Evolutionary conservation across 768 basidiomycete genomes (phyloP).

Genomic region (Russula sp.): DNA sequence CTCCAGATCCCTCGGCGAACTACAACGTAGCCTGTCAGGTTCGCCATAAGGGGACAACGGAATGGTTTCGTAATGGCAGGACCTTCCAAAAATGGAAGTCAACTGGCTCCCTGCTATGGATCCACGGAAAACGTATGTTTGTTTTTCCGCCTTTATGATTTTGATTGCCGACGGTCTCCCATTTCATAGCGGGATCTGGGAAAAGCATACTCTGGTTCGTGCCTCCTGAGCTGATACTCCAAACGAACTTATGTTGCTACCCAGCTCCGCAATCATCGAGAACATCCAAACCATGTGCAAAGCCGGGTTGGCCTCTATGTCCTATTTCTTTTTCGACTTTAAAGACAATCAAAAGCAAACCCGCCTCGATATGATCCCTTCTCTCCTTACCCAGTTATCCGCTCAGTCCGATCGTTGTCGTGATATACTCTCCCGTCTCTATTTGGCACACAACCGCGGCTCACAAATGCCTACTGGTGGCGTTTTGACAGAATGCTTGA

Average conservation of each 20-base stretch:
- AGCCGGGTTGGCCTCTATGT: neutral
- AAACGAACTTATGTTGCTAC: neutral
- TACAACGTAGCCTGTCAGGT: neutral
- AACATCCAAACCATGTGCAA: neutral
- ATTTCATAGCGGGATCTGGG: conserved; percentile 1
- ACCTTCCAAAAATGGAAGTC: neutral
- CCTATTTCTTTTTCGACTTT: conserved; percentile 1
- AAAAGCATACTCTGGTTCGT: conserved; percentile 7
- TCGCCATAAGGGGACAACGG: neutral
- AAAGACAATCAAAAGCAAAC: neutral
- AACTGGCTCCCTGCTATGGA: neutral
- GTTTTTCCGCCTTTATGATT: neutral
- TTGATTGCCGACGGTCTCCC: neutral
- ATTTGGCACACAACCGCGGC: neutral
- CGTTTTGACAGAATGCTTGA: neutral
- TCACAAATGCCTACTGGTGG: neutral
- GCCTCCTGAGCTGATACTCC: neutral
- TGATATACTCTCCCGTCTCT: neutral
- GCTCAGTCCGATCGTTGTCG: neutral
- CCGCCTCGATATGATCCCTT: neutral
- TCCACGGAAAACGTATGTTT: conserved; percentile 1
- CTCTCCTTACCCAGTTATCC: neutral
- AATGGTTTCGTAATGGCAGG: neutral
- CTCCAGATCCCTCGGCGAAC: conserved; percentile 1
- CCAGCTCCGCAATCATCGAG: conserved; percentile 2